Conservation (phyloP, 495 filamentous ascomycete genomes). For the Tirmania nivea region DNA sequence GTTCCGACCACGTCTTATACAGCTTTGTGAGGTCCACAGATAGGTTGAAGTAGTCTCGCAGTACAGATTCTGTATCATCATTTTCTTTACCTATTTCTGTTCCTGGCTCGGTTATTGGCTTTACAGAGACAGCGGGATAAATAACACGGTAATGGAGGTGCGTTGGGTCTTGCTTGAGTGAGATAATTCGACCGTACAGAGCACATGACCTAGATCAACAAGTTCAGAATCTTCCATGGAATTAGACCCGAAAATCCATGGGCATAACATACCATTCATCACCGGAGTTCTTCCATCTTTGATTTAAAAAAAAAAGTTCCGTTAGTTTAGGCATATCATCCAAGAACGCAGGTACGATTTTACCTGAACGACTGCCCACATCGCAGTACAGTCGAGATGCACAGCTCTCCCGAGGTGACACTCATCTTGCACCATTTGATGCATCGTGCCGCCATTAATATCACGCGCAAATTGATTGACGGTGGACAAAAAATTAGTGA, state of each 20-base stretch:
- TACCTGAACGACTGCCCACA: conserved; percentile 20
- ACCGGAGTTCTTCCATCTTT: conserved; percentile 58
- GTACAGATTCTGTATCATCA: conserved; percentile 43
- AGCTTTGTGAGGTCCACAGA: conserved; percentile 45
- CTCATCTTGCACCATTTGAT: conserved; percentile 11
- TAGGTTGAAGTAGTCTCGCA: conserved; percentile 69
- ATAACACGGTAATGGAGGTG: conserved; percentile 64
- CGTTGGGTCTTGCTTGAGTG: conserved; percentile 56
- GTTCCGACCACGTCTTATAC: conserved; percentile 68
- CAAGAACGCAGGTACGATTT: neutral
- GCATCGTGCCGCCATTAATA: no score
- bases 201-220: conserved; percentile 43
- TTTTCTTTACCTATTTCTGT: conserved; percentile 13
- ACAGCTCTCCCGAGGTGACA: conserved; percentile 9
- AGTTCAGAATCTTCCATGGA: neutral
- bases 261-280: conserved; percentile 49
- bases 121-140: conserved; percentile 24
- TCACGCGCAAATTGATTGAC: no score
- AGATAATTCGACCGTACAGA: conserved; percentile 63
- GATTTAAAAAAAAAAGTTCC: neutral
- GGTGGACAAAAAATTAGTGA: no score
- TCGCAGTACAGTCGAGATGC: conserved; percentile 15
- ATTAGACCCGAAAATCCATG: neutral
- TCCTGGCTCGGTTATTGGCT: neutral
- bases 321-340: no score